Base-by-base conservation (phyloP, 2,329 filamentous ascomycete species). In the Phialemonium atrogriseum region DNA sequence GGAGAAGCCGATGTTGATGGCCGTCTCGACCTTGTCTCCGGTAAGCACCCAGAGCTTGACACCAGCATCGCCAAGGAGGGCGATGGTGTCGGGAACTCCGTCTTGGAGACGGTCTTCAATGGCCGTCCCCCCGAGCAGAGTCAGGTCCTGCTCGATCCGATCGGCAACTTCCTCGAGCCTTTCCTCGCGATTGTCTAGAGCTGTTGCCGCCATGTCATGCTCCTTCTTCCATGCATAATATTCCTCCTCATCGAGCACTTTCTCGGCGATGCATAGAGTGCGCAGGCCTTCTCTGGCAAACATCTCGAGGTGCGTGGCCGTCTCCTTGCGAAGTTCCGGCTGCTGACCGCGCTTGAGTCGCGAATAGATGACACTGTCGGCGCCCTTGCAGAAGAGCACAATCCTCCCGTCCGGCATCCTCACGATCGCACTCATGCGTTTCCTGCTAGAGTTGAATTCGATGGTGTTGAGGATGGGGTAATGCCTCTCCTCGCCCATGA, bases 1-100 rank as follows among this genome's bases (percentile, higher is more conserved):
- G 9, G 93, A 98, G 60, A 96, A 98, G 3, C 91, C 91, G 52
- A 98, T 98, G 62, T 98, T 98, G 76, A 98, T 98, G 36, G 93
- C 91, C 15, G 91, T 98, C 61, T 98, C 91, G 19, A 96, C 89
- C 60, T 96, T 98, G 68, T 98, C 91, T 41, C 93, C 91, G 11
- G 91, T 98, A 42, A 98, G 65, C 33, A 98, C 91, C 91, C 91
- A 98, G 7, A 98, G 74, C 60, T 98, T 98, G 59, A 98, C 95
- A 54, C 93, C 93, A 33, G 91, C 91, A 49, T 87, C 77, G 18
- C 82, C 89, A 32, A 98, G 77, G 26, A 98, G 64, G 30, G 82
- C 84, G 47, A 98, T 98, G 0, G 91, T 89, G 52, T 96, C 91
- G 6, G 91, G 91, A 4, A 98, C 91, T 37, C 89, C 91, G 46